Base-by-base conservation (phyloP, 345 rosid species). In the Bruguiera gymnorhiza region DNA sequence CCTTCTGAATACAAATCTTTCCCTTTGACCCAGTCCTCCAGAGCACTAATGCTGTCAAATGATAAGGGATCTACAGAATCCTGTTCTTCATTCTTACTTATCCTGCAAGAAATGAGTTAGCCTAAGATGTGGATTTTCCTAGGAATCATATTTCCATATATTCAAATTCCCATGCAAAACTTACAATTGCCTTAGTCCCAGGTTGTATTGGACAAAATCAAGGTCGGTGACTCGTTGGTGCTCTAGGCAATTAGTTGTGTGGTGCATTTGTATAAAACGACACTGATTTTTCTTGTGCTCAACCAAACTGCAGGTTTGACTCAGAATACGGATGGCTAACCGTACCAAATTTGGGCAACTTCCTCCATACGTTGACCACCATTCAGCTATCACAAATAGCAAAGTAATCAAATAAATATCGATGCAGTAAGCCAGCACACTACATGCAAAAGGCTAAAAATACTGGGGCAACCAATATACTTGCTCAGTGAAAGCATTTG, bases 361-460 rank as follows among this genome's bases (percentile, higher is more conserved):
- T 77, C 93, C 98, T 74, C 98, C 98, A 76, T 92, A 92, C 11
- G 97, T 87, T 66, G 96, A 87, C 99, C 99, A 95, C 99, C 99
- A 92, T 79, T 95, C 99, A 71, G 85, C 99, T 95, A 70, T 37
- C 70, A 55, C 65, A 82, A 66, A 52, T 20, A 73, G 31, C 21
- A 21, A 11, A 57, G 36, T 9, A 50, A 63, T 59, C 60, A 67
- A n/a, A 48, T 23, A 55, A 13, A 18, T 24, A 8, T 31, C 23
- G 23, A 29, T n/a, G 36, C 6, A 29, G 31, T 13, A 60, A 55
- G 56, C 8, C 9, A 62, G 24, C 7, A 15, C 61, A 74, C 13
- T 16, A 21, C 27, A 23, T 23, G 1, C 23, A 16, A 56, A 20
- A 54, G 23, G 37, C 9, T 6, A 50, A 10, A 8, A 55, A 4